Conservation (phyloP, 305 asterid species). For the Plantago rigida region DNA sequence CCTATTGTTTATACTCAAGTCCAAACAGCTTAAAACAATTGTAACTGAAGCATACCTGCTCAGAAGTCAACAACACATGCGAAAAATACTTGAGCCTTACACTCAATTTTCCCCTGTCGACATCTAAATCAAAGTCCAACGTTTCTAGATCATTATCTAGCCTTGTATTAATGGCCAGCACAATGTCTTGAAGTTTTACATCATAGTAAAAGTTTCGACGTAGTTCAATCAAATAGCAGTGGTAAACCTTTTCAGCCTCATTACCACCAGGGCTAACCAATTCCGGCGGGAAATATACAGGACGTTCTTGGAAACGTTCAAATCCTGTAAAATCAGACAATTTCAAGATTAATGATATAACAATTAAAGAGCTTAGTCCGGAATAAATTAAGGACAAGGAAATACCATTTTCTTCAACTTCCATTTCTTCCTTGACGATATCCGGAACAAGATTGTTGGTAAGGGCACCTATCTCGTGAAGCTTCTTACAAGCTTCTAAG, state of each 20-base stretch:
- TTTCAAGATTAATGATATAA: background rate
- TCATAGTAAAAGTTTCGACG: conserved; percentile 28
- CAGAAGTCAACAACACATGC: conserved; percentile 27
- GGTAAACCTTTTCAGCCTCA: conserved; percentile 27
- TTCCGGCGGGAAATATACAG: conserved; percentile 48
- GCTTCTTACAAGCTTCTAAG: conserved; percentile 75
- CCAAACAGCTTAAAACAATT: background rate
- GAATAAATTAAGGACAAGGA: conserved; percentile 8
- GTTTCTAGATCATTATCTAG: conserved; percentile 37
- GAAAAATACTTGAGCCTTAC: conserved; percentile 35
- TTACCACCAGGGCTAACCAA: conserved; percentile 34
- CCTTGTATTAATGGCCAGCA: conserved; percentile 45
- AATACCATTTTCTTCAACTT: conserved; percentile 37
- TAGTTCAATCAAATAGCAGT: conserved; percentile 49
- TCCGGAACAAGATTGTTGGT: conserved; percentile 73
- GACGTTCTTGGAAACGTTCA: conserved; percentile 33
- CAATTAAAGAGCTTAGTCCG: background rate
- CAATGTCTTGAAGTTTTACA: conserved; percentile 37
- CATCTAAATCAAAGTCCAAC: conserved; percentile 39
- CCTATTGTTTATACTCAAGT: background rate
- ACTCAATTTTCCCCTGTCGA: conserved; percentile 38
- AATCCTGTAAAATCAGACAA: conserved; percentile 33
- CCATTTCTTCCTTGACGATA: conserved; percentile 49
- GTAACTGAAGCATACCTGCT: conserved; percentile 34
- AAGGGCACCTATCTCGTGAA: conserved; percentile 53